Percentiles rank a stretch among this genome's conserved stretches.
Conservation (phyloP, 108 stramenopile genomes). For the Chaetoceros muelleri region DNA sequence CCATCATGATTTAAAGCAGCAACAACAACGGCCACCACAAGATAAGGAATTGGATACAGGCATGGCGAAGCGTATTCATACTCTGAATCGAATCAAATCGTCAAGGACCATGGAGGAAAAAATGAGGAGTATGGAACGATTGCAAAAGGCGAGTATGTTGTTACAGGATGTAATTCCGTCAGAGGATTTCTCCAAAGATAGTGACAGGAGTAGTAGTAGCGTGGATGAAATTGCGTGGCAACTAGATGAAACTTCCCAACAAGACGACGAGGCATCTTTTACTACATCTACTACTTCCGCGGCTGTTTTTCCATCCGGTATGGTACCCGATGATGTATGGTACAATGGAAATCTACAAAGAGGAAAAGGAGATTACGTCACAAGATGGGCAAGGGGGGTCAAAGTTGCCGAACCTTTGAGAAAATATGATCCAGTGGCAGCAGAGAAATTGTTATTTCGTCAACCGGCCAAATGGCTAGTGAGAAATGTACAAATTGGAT, state of each 20-base stretch:
- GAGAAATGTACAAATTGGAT: constrained; percentile 87
- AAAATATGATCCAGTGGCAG: constrained; percentile 75
- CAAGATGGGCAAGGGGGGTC: constrained; percentile 39
- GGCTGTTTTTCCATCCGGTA: not conserved
- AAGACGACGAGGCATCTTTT: not conserved
- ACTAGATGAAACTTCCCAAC: not conserved
- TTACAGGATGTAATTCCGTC: no score
- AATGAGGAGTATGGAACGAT: not conserved
- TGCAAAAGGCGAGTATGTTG: not conserved
- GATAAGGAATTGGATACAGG: no score
- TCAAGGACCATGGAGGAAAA: not conserved
- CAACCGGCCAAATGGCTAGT: constrained; percentile 88
- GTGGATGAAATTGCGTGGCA: not conserved
- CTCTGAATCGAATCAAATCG: no score
- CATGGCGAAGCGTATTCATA: no score
- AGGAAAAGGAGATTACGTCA: constrained; percentile 20
- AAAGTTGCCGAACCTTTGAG: constrained; percentile 85
- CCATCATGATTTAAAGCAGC: no score
- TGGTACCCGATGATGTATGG: constrained; percentile 31
- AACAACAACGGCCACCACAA: no score
- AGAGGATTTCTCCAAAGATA: no score
- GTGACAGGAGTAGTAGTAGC: no score
- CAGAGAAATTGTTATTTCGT: constrained; percentile 66
- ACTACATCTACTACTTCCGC: not conserved
- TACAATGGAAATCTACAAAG: constrained; percentile 40